Evolutionary conservation across 805 yeast genomes (phyloP), one percentile per base, ranked within the genome.

Genomic region (Ogataea populi-albae): DNA sequence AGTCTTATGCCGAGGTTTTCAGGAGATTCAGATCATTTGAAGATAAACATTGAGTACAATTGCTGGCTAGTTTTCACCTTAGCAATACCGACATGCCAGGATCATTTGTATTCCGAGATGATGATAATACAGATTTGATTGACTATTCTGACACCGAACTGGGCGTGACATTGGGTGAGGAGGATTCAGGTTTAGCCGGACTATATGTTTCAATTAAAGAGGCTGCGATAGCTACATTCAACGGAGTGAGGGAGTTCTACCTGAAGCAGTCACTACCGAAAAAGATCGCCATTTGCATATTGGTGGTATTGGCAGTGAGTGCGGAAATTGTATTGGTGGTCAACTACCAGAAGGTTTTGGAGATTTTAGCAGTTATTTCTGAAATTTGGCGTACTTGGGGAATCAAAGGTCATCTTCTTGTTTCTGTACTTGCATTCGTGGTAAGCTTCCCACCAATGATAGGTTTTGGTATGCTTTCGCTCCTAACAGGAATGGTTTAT

Each of bases 361-460:
- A 59, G 6, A 46, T 57, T 15, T 49, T 75, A 41, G 70, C 71
- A 1, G 41, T 41, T 0, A 37, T 69, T 4, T 68, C 86, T 0
- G 71, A 75, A 32, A 53, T 57, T n/a, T 68, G 79, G 65, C 30
- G 41, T 3, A 19, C 26, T 0, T 46, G 45, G 43, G 61, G 61
- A 1, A 10, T 43, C 15, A 44, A 31, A 25, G 64, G 64, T 4
- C 36, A 32, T 5, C 6, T 69, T 4, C 45, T 77, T 0, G 53
- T 89, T 38, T 72, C 79, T 34, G 12, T 59, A 4, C 56, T 81
- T 30, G 60, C 88, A 3, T 73, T 81, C 46, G 18, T 71, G 2
- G 88, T 89, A 4, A 79, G 93, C 0, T 89, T 91, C 65, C 98
- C 98, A 2, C 98, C 98, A 1, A 45, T 91, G 47, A 59, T 87